Percentiles rank a stretch among this genome's conserved stretches.
These are phyloP conservation scores for Botrytis fabae DNA, from an alignment of 2,329 filamentous ascomycete genomes.

Conservation along the genomic window DNA sequence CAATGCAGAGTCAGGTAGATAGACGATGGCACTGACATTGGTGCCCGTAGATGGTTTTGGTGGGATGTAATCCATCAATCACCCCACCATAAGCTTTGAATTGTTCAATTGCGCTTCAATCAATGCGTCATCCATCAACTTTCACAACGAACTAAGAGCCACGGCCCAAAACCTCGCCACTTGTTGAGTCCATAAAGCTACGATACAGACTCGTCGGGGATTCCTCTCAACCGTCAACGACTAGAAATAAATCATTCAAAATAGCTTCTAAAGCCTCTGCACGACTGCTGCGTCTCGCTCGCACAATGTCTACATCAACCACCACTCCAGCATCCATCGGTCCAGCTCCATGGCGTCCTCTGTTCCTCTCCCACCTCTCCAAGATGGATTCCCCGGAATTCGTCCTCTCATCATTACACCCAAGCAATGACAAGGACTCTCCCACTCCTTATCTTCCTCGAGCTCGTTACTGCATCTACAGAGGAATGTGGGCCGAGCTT, in stretches of 20 bases:
- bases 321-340: conserved; percentile 32
- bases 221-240: neutral
- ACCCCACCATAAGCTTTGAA: conserved; percentile 12
- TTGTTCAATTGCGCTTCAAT: conserved; percentile 7
- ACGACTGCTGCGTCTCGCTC: conserved; percentile 36
- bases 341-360: conserved; percentile 41
- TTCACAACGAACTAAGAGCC: neutral
- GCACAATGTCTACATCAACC: conserved; percentile 38
- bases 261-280: conserved; percentile 38
- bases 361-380: conserved; percentile 41
- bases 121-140: conserved; percentile 23
- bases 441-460: conserved; percentile 50
- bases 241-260: conserved; percentile 27
- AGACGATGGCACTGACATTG: neutral
- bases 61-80: neutral
- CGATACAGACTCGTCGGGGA: neutral
- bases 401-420: conserved; percentile 48
- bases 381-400: conserved; percentile 45
- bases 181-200: neutral
- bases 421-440: conserved; percentile 38
- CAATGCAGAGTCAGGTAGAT: neutral
- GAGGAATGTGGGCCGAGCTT: conserved; percentile 78
- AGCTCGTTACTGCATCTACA: conserved; percentile 78
- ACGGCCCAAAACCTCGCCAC: neutral
- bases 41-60: neutral